phyloP scores from a whole-genome alignment of 495 filamentous ascomycete species.

The Penicillium riverlandense region DNA sequence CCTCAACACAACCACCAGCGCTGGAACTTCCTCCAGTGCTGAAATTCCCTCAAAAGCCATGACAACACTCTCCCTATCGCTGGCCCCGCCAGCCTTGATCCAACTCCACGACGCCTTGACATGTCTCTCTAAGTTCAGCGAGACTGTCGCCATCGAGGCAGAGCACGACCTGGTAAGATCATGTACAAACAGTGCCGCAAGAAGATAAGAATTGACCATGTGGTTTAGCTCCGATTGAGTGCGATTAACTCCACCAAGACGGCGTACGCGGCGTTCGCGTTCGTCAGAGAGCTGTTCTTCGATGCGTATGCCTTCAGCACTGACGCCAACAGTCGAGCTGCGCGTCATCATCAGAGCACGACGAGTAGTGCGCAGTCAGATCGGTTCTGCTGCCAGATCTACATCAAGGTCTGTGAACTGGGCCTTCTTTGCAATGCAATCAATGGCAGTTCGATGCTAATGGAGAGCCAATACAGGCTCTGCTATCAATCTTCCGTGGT shows the following conservation, averaged over 20 bases:
- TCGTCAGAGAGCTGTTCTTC: conserved; percentile 73
- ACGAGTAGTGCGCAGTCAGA: conserved; percentile 25
- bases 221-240: conserved; percentile 63
- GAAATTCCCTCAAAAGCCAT: conserved; percentile 27
- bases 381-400: conserved; percentile 70
- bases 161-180: conserved; percentile 57
- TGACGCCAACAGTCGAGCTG: conserved; percentile 1
- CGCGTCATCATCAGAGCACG: conserved; percentile 1
- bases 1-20: too few species aligned
- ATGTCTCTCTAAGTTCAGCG: conserved; percentile 88
- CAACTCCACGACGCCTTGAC: conserved; percentile 75
- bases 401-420: conserved; percentile 48
- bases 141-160: conserved; percentile 82
- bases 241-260: conserved; percentile 90
- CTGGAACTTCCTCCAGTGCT: too few species aligned
- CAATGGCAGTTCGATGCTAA: too few species aligned
- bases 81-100: conserved; percentile 65
- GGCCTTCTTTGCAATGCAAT: neutral
- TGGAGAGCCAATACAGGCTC: conserved; percentile 36
- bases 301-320: conserved; percentile 51
- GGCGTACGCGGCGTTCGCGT: conserved; percentile 76
- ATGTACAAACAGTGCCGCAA: neutral
- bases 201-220: neutral
- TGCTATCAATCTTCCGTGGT: conserved; percentile 69
- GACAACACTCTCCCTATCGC: conserved; percentile 69